Evolutionary conservation across 129 eudicot species (phyloP).

Genomic region (Tagetes patula): DNA sequence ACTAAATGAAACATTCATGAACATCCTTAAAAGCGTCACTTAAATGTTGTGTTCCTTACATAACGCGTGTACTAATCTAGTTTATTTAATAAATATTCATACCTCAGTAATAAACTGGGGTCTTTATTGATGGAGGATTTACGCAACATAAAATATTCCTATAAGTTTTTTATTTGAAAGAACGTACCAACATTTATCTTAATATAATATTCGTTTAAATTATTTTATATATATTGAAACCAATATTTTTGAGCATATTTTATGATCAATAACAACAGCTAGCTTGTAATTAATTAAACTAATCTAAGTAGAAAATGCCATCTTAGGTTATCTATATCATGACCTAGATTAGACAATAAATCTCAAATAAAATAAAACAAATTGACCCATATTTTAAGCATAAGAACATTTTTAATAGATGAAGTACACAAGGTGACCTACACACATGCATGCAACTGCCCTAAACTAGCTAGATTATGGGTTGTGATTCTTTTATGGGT

Average conservation of each 20-base stretch:
- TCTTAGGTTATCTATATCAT: slow-evolving; percentile 55
- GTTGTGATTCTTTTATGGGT: slow-evolving; percentile 37
- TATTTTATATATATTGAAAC: not conserved
- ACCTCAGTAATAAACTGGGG: too few species aligned
- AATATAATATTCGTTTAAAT: not conserved
- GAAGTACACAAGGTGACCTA: slow-evolving; percentile 46
- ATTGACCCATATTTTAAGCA: slow-evolving; percentile 34
- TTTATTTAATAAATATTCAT: too few species aligned
- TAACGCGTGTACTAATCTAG: too few species aligned
- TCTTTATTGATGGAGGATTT: too few species aligned
- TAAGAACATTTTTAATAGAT: not conserved
- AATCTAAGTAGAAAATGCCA: slow-evolving; percentile 33
- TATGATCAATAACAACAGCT: slow-evolving; percentile 23
- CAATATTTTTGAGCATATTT: not conserved
- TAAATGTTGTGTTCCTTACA: too few species aligned
- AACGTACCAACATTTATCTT: not conserved
- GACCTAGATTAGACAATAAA: slow-evolving; percentile 31
- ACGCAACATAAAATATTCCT: too few species aligned
- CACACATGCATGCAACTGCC: slow-evolving; percentile 34
- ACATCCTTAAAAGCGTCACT: too few species aligned
- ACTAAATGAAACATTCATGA: too few species aligned
- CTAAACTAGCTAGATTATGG: slow-evolving; percentile 13
- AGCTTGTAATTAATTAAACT: slow-evolving; percentile 29
- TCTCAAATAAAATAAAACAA: slow-evolving; percentile 22
- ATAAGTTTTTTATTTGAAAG: too few species aligned